Evolutionary conservation across 108 stramenopile species (phyloP).

Genomic region (Chaetoceros muelleri): DNA sequence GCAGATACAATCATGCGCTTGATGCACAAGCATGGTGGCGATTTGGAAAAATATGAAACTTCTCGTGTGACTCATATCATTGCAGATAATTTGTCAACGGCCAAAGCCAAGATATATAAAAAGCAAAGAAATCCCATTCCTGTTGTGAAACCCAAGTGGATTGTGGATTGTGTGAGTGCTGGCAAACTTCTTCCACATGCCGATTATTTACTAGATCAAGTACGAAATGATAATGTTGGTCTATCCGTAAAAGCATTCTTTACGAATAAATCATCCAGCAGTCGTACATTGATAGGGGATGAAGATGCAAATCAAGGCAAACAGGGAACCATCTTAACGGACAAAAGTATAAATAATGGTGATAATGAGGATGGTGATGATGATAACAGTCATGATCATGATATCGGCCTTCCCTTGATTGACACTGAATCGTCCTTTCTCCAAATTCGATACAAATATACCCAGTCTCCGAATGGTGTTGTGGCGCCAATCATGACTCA

Average conservation of each 20-base stretch:
- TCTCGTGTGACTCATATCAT: constrained; percentile 67
- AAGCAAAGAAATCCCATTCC: constrained; percentile 45
- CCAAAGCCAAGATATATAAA: constrained; percentile 71
- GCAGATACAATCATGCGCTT: constrained; percentile 54
- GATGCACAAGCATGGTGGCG: constrained; percentile 67
- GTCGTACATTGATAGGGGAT: constrained; percentile 18
- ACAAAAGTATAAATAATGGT: too few relatives aligned
- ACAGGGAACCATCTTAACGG: constrained; percentile 17
- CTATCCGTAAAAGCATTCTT: constrained; percentile 26
- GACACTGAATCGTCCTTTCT: too few relatives aligned
- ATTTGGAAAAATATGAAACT: constrained; percentile 78
- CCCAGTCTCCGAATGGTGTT: too few relatives aligned
- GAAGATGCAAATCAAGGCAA: constrained; percentile 16
- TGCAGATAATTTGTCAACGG: constrained; percentile 60
- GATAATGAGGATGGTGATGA: too few relatives aligned
- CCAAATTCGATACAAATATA: too few relatives aligned
- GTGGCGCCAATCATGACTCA: too few relatives aligned
- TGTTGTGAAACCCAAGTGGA: constrained; percentile 58
- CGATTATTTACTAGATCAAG: constrained; percentile 50
- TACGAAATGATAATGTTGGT: background rate
- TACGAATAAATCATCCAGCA: constrained; percentile 6
- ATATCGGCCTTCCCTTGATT: too few relatives aligned
- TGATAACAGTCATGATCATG: too few relatives aligned
- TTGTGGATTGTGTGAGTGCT: constrained; percentile 43
- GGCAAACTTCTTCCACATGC: constrained; percentile 45